Evolutionary conservation across 805 yeast genomes (phyloP).

Genomic region (Metschnikowia reukaufii): DNA sequence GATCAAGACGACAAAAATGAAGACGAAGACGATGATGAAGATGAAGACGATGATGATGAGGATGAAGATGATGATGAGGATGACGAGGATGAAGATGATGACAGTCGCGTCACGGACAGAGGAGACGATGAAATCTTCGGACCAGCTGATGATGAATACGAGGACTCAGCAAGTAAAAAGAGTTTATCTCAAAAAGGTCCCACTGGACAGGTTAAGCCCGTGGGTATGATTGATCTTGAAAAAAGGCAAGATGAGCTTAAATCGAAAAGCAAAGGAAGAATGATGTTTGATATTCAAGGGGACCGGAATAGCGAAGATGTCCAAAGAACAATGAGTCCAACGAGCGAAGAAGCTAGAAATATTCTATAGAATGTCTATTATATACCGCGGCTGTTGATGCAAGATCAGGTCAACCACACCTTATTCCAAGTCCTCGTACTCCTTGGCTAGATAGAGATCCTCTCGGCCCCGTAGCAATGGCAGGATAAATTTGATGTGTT

Average conservation of each 20-base stretch:
- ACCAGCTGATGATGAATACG: conserved; percentile 5
- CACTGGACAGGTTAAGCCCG: neutral
- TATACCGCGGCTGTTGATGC: neutral
- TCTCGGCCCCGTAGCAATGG: conserved; percentile 4
- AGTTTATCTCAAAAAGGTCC: neutral
- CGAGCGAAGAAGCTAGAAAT: conserved; percentile 17
- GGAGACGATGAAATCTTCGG: conserved; percentile 7
- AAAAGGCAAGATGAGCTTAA: conserved; percentile 6
- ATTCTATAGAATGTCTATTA: conserved; percentile 12
- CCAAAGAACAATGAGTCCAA: conserved; percentile 16
- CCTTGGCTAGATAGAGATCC: conserved; percentile 3
- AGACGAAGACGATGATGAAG: conserved; percentile 33
- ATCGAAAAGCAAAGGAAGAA: neutral
- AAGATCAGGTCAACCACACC: neutral
- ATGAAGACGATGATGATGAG: conserved; percentile 37
- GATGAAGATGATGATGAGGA: conserved; percentile 41
- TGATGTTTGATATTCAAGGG: conserved; percentile 1
- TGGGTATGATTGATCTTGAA: neutral
- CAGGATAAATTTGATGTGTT: conserved; percentile 14
- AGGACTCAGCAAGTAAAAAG: neutral
- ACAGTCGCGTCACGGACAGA: conserved; percentile 14
- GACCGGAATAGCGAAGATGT: conserved; percentile 10
- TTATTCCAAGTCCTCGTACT: neutral
- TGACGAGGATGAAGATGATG: conserved; percentile 40
- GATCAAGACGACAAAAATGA: conserved; percentile 38